These are phyloP conservation scores for Ceratobasidium theobromae DNA, from an alignment of 1,284 basidiomycete species.

Conservation along the genomic window DNA sequence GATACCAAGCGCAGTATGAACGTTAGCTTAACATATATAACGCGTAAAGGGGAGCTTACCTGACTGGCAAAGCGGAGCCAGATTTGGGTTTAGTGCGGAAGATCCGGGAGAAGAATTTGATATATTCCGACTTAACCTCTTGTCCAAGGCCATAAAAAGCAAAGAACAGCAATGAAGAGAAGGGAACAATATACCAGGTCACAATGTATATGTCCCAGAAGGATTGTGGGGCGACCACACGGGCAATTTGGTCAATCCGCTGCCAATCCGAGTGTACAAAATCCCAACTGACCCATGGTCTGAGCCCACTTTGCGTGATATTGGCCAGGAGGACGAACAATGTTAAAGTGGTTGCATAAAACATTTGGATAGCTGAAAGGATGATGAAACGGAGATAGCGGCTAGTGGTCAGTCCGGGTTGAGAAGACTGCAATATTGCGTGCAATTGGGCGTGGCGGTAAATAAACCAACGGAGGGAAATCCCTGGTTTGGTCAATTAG, in stretches of 20 bases:
- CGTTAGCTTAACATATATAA: neutral
- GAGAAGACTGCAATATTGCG: constrained; percentile 39
- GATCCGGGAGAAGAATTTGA: constrained; percentile 8
- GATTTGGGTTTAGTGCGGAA: constrained; percentile 22
- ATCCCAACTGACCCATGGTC: constrained; percentile 42
- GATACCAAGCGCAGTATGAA: neutral
- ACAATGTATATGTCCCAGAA: constrained; percentile 15
- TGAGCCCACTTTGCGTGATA: constrained; percentile 30
- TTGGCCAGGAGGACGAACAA: constrained; percentile 33
- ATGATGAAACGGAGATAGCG: constrained; percentile 59
- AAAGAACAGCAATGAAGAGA: constrained; percentile 44
- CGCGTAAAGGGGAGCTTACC: neutral
- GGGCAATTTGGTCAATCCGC: constrained; percentile 35
- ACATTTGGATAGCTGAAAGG: constrained; percentile 50
- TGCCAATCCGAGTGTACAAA: constrained; percentile 42
- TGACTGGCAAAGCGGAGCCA: neutral
- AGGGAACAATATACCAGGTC: constrained; percentile 38
- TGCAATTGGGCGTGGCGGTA: constrained; percentile 42
- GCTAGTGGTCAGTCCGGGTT: constrained; percentile 48
- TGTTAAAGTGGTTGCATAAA: constrained; percentile 39
- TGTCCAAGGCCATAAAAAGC: constrained; percentile 46
- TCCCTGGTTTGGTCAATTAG: constrained; percentile 42
- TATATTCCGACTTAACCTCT: constrained; percentile 43
- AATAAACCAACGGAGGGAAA: constrained; percentile 43
- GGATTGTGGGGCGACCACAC: constrained; percentile 21